These are phyloP conservation scores for Metschnikowia lunata DNA, from an alignment of 805 yeast genomes.

Conservation along the genomic window DNA sequence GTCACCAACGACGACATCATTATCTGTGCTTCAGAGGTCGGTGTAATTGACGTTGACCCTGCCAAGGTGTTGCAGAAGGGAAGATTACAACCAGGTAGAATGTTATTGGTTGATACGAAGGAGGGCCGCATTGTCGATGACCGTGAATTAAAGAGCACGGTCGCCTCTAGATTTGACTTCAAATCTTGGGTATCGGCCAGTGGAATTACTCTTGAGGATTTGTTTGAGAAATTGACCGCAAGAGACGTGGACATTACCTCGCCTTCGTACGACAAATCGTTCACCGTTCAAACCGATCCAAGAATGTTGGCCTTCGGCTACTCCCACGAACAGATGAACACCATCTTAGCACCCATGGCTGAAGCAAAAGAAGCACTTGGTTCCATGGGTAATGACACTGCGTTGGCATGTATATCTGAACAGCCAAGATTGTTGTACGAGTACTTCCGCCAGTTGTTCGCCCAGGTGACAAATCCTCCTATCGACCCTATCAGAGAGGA, in stretches of 20 bases:
- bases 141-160: constrained; percentile 74
- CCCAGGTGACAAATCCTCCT: constrained; percentile 98
- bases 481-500: constrained; percentile 97
- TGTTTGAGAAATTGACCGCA: constrained; percentile 53
- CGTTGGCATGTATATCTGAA: constrained; percentile 89
- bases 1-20: constrained; percentile 91
- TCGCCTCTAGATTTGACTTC: constrained; percentile 83
- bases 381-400: constrained; percentile 97
- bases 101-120: constrained; percentile 91
- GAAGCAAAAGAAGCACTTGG: constrained; percentile 94
- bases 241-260: constrained; percentile 26
- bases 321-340: constrained; percentile 86
- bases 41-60: constrained; percentile 87
- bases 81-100: constrained; percentile 91
- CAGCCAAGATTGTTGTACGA: constrained; percentile 90
- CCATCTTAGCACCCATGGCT: constrained; percentile 92
- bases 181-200: constrained; percentile 89
- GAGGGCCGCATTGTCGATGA: constrained; percentile 93
- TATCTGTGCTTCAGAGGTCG: constrained; percentile 98
- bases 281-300: constrained; percentile 72
- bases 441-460: constrained; percentile 92
- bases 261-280: constrained; percentile 12
- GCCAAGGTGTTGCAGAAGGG: constrained; percentile 84
- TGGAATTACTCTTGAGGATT: constrained; percentile 77
- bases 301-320: constrained; percentile 84